Evolutionary conservation across 768 basidiomycete species (phyloP), one percentile per base, ranked within the genome.

Genomic region (Agaricus bisporus): DNA sequence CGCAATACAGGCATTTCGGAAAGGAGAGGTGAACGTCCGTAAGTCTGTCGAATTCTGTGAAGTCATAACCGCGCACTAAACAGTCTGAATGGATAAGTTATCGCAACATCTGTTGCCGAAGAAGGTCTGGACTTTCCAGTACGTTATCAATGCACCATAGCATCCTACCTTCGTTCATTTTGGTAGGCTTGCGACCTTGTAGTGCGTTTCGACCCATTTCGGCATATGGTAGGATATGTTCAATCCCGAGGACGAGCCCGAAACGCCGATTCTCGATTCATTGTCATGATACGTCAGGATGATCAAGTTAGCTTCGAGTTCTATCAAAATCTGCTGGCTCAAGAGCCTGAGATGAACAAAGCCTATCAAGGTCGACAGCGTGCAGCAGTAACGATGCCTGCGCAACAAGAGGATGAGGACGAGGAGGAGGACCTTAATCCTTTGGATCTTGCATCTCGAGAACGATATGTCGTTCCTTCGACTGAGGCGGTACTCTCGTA

Each of bases 41-140:
- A 64, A 59, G 84, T 77, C 8, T 32, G 32, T 32, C 5, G 11
- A 32, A 32, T 32, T 11, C 11, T 11, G 32, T 32, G 32, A 32
- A 11, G 11, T 32, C 8, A 6, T 37, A 10, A 17, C 52, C 9
- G 9, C 29, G 41, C 35, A n/a, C 32, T 61, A 35, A 54, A 55
- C 44, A 9, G 7, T 38, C 48, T 38, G 29, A 46, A 48, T 37
- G 38, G 17, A 42, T 15, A 55, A 83, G 86, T 94, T 18, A 74
- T 94, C 58, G 88, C 91, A 4, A 93, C 91, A 0, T 84, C 85
- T 5, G 91, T 95, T 12, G 93, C 91, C 0, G 93, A 95, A 67
- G 93, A 95, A 71, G 93, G 93, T 0, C 76, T 95, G 15, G 92
- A 95, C 65, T 91, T 95, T 70, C 87, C 86, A 20, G 86, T 87